Percentiles rank a stretch among this genome's conserved stretches.
Evolutionary conservation across 352 stramenopile genomes (phyloP).

Genomic region (Globisporangium recalcitrans): DNA sequence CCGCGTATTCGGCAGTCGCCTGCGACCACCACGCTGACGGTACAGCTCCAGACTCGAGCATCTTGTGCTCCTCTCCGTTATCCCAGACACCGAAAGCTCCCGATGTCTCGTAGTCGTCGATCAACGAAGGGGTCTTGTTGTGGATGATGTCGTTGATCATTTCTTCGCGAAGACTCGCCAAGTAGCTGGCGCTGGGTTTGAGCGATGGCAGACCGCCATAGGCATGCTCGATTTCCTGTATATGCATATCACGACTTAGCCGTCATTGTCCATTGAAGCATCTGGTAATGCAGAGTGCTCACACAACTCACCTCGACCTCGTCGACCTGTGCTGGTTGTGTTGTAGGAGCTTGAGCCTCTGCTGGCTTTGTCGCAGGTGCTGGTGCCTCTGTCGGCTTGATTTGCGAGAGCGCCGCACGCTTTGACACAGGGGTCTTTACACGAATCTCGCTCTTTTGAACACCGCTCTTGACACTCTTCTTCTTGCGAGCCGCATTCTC

Average conservation of each 20-base stretch:
- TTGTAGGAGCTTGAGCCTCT: slow-evolving; percentile 16
- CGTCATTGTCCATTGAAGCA: not conserved
- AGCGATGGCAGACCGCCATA: slow-evolving; percentile 56
- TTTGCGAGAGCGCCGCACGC: slow-evolving; percentile 7
- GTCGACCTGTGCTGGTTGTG: slow-evolving; percentile 14
- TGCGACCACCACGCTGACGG: slow-evolving; percentile 54
- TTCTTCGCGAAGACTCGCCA: slow-evolving; percentile 48
- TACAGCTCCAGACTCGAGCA: slow-evolving; percentile 33
- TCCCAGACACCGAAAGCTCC: slow-evolving; percentile 28
- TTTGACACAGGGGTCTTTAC: slow-evolving; percentile 24
- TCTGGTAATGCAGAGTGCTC: not conserved
- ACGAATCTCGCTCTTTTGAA: slow-evolving; percentile 17
- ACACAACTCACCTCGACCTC: slow-evolving; percentile 35
- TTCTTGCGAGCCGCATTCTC: slow-evolving; percentile 16
- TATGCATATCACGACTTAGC: not conserved
- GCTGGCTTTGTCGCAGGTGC: not conserved
- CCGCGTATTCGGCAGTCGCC: slow-evolving; percentile 12
- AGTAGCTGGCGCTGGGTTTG: slow-evolving; percentile 25
- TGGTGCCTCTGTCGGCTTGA: not conserved
- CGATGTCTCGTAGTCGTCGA: slow-evolving; percentile 36
- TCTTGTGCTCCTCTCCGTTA: slow-evolving; percentile 29
- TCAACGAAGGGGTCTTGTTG: slow-evolving; percentile 39
- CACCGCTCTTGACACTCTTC: slow-evolving; percentile 18
- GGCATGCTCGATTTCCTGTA: slow-evolving; percentile 64
- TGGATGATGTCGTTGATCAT: slow-evolving; percentile 46